Evolutionary conservation across 768 basidiomycete species (phyloP), one percentile per base, ranked within the genome.

Genomic region (Termitomyces sp.): DNA sequence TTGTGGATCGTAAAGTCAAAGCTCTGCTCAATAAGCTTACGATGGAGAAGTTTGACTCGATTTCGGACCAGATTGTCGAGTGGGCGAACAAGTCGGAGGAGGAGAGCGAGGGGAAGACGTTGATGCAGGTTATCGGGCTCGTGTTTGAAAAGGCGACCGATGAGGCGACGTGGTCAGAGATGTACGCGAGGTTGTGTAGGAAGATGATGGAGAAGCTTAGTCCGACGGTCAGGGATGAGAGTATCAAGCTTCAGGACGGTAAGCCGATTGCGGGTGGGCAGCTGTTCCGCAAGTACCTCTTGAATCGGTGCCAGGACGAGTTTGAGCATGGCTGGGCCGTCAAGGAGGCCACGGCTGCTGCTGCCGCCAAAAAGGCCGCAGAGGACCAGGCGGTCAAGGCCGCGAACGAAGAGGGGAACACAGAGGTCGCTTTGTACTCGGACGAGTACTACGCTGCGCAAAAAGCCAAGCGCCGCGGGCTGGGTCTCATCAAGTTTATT

Each of bases 131-230:
- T 68, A 98, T 97, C 70, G 84, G 88, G 55, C 86, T 97, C 51
- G 90, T 98, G 32, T 98, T 97, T 70, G 96, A 97, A 71, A 97
- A 95, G 78, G 95, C 94, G 10, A 97, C 92, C 7, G 94, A 97
- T 69, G 95, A 97, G 69, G 92, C 92, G 42, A 83, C 86, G 9
- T 95, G 92, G 89, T 95, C 92, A 2, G 89, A 92, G 76, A 98
- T 98, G 93, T 98, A 99, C 69, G 96, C 96, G 30, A 85, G 90
- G 32, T 77, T 99, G 38, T 98, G 95, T 68, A 79, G 92, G 61
- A 91, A 93, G 80, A 89, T 98, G 84, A 91, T 95, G 89, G 92
- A 94, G 72, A 84, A 83, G 67, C 90, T 98, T 68, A 91, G 87
- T 54, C 77, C 85, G 30, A 85, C 88, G 57, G 91, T 98, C 5